Evolutionary conservation across 2,329 filamentous ascomycete species (phyloP), one percentile per base, ranked within the genome.

Genomic region (Fusarium equiseti): DNA sequence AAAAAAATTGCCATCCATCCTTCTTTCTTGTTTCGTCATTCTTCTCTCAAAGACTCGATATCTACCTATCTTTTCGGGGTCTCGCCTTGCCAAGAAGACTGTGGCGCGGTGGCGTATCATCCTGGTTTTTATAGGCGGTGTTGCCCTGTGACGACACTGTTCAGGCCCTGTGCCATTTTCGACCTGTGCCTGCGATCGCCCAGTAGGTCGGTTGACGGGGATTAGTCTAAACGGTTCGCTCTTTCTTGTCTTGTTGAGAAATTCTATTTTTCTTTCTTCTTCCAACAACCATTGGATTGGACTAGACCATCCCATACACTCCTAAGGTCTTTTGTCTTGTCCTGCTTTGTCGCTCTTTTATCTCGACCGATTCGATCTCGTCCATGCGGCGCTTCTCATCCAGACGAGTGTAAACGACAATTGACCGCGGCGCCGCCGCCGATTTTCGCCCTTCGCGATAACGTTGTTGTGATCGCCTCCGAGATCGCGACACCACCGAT

Each of bases 101-200:
- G 73, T 75, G 71, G 73, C 71, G 63, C 54, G 49, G 69, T 73
- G 69, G 73, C 73, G 69, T 70, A 24, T 50, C 26, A 73, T 69
- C 63, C 68, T 46, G 32, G 61, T 56, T 55, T 46, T 56, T 54
- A 35, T 26, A 59, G 60, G 71, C 51, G 55, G 44, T 53, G 61
- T 59, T 64, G 71, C 71, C 71, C 74, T 76, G 74, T 76, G 74
- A 76, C 74, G 74, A 76, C 74, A 76, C 66, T 55, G 56, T 27
- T 45, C 31, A 24, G 58, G 70, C 66, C 66, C 72, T 71, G 74
- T 76, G 71, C 66, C 63, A 75, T 66, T 76, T 74, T 76, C 43
- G 40, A 65, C 13, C 26, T 31, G 31, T 18, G 38, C 57, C 32
- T 15, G 20, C 35, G 24, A 52, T 52, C 50, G 24, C 35, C 35